Evolutionary conservation across 1,284 basidiomycete genomes (phyloP), one percentile per base, ranked within the genome.

Genomic region (Leccinum colubrinum): DNA sequence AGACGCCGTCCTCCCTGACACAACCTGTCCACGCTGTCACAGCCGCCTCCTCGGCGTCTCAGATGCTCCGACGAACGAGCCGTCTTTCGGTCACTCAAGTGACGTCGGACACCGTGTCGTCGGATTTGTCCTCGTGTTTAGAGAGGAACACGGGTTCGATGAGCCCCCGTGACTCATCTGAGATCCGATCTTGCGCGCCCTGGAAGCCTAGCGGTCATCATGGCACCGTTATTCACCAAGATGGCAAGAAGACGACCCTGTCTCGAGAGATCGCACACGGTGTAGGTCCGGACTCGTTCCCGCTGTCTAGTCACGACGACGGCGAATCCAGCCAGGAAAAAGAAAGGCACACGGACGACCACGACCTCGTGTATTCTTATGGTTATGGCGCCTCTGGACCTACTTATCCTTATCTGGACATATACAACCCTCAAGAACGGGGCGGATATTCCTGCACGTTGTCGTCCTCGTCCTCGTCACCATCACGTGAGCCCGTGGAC

Each of bases 391-490:
- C 64, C 22, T 59, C 67, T 3, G 65, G 63, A 39, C 61, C 65
- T 25, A 61, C 69, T 4, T 75, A 73, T 63, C 72, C 73, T 55
- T 73, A 73, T 70, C 65, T 73, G 56, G 73, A 76, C 55, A 60
- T 66, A 60, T 73, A 76, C 56, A 75, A 73, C 25, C 67, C 73
- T 12, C 65, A 48, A 52, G 35, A 54, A 20, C 59, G 27, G 22
- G 56, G 48, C 2, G 39, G 55, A 48, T 41, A 53, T n/a, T 3
- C 53, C 50, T 64, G 61, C 25, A 35, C 59, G 15, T 12, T 57
- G 55, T 48, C 64, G 15, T 33, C 59, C 20, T 27, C 15, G 50
- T 14, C 46, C 46, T 20, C 46, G 46, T 48, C 20, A 20, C 46
- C 4, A 22, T 52, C 25, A 17, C 48, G 56, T 8, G 67, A 67